These are phyloP conservation scores for Xylariaceae sp. DNA, from an alignment of 2,329 filamentous ascomycete genomes.

Conservation along the genomic window DNA sequence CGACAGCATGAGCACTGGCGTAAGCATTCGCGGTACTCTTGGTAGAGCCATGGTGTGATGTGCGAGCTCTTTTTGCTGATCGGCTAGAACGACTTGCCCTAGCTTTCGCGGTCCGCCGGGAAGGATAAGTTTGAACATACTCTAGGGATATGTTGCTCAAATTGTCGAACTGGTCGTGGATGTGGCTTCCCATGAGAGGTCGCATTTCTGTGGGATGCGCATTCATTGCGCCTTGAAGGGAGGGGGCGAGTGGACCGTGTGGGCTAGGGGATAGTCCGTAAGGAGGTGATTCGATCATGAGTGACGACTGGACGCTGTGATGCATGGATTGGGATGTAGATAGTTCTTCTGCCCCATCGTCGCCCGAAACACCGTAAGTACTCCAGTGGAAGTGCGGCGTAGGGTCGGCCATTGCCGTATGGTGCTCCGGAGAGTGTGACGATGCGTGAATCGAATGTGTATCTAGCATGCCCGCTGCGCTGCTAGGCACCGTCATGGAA, in stretches of 20 bases:
- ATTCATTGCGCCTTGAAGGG: constrained; percentile 22
- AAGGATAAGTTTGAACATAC: constrained; percentile 14
- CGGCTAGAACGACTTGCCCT: constrained; percentile 21
- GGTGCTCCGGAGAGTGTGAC: constrained; percentile 26
- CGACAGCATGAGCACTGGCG: background rate
- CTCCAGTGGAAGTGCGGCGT: constrained; percentile 34
- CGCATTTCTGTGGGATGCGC: constrained; percentile 21
- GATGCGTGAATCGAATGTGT: constrained; percentile 36
- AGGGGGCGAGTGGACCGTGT: constrained; percentile 22
- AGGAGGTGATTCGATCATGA: constrained; percentile 18
- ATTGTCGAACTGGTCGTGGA: constrained; percentile 8
- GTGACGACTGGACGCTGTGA: constrained; percentile 23
- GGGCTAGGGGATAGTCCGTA: constrained; percentile 11
- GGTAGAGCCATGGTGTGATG: constrained; percentile 8
- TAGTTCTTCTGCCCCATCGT: constrained; percentile 27
- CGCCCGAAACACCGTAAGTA: constrained; percentile 34
- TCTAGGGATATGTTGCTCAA: constrained; percentile 13
- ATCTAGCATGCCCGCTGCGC: constrained; percentile 36
- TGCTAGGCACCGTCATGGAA: constrained; percentile 39
- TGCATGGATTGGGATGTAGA: constrained; percentile 25
- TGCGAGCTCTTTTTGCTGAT: constrained; percentile 19
- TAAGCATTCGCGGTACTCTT: constrained; percentile 6
- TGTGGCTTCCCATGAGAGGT: constrained; percentile 13
- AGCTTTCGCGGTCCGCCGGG: constrained; percentile 19
- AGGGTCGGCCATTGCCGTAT: constrained; percentile 30